Percentiles rank a stretch among this genome's conserved stretches.
Conservation (phyloP, 129 eudicot species). For the Arctium lappa region DNA sequence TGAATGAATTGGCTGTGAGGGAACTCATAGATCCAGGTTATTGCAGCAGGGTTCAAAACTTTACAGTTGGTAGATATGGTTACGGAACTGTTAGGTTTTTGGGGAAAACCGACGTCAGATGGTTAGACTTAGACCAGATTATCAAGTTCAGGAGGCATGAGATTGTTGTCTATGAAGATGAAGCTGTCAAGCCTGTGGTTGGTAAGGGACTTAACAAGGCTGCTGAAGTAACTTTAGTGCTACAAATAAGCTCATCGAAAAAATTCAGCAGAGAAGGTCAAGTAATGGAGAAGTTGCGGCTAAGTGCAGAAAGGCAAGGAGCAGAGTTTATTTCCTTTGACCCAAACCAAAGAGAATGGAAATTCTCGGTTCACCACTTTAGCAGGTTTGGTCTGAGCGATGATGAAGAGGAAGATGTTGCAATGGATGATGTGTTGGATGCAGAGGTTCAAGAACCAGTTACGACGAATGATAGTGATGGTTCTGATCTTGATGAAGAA, state of each 20-base stretch:
- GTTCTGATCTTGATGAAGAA: slow-evolving; percentile 55
- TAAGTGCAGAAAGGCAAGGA: slow-evolving; percentile 69
- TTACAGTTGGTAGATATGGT: slow-evolving; percentile 81
- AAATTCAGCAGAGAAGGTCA: slow-evolving; percentile 10
- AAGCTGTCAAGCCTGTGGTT: slow-evolving; percentile 59
- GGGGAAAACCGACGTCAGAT: slow-evolving; percentile 89
- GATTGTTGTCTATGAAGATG: slow-evolving; percentile 79
- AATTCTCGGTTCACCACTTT: slow-evolving; percentile 75
- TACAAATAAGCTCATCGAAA: slow-evolving; percentile 34
- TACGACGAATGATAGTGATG: slow-evolving; percentile 43
- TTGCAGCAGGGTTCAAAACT: slow-evolving; percentile 57
- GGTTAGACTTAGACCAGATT: slow-evolving; percentile 66
- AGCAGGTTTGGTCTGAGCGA: slow-evolving; percentile 87
- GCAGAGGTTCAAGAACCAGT: slow-evolving; percentile 43
- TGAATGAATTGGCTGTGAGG: slow-evolving; percentile 47
- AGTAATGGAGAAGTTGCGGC: slow-evolving; percentile 44
- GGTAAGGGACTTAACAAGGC: slow-evolving; percentile 92
- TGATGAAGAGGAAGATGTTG: slow-evolving; percentile 81
- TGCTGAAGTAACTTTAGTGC: slow-evolving; percentile 71
- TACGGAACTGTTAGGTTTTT: slow-evolving; percentile 60
- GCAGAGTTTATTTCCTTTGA: slow-evolving; percentile 71
- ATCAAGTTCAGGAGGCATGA: slow-evolving; percentile 68
- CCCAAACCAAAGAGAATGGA: slow-evolving; percentile 66
- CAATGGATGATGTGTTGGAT: slow-evolving; percentile 57
- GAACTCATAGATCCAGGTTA: slow-evolving; percentile 71